Conservation (phyloP, 2,329 filamentous ascomycete genomes). For the Acarospora socialis region DNA sequence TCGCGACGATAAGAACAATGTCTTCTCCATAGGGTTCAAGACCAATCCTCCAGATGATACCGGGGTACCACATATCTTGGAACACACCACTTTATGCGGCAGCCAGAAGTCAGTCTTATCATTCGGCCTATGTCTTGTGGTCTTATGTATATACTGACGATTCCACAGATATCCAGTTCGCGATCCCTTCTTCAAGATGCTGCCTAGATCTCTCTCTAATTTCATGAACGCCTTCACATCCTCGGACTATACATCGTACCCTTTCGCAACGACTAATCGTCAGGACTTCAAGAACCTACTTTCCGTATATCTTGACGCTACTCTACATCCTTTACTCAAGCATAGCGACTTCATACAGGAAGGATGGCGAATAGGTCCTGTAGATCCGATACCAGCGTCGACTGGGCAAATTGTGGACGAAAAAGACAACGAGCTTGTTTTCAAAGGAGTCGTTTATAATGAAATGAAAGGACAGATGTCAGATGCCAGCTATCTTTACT, state of each 20-base stretch:
- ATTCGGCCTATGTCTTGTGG: constrained; percentile 1
- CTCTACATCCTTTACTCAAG: constrained; percentile 77
- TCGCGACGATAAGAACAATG: constrained; percentile 94
- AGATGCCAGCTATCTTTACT: constrained; percentile 89
- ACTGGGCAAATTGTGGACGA: constrained; percentile 27
- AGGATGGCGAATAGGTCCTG: constrained; percentile 89
- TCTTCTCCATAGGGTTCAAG: constrained; percentile 98
- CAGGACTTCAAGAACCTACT: constrained; percentile 94
- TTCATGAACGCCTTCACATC: constrained; percentile 99
- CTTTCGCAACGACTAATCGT: constrained; percentile 89
- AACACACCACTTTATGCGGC: constrained; percentile 92
- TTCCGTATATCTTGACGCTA: constrained; percentile 93
- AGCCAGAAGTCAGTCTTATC: constrained; percentile 59
- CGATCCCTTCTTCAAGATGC: constrained; percentile 99
- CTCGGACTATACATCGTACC: constrained; percentile 91
- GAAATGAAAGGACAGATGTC: constrained; percentile 99
- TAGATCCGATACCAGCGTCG: constrained; percentile 56
- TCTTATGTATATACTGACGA: constrained; percentile 11
- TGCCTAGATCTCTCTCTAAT: constrained; percentile 93
- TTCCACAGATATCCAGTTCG: constrained; percentile 71
- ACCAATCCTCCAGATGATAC: constrained; percentile 96
- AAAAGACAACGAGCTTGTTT: constrained; percentile 58
- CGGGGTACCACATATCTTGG: constrained; percentile 88
- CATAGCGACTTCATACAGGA: constrained; percentile 89
- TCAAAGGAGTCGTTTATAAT: constrained; percentile 97